Percentiles rank a stretch among this genome's conserved stretches.
Conservation (phyloP, 495 filamentous ascomycete species). For the Aspergillus sclerotiicarbonarius region DNA sequence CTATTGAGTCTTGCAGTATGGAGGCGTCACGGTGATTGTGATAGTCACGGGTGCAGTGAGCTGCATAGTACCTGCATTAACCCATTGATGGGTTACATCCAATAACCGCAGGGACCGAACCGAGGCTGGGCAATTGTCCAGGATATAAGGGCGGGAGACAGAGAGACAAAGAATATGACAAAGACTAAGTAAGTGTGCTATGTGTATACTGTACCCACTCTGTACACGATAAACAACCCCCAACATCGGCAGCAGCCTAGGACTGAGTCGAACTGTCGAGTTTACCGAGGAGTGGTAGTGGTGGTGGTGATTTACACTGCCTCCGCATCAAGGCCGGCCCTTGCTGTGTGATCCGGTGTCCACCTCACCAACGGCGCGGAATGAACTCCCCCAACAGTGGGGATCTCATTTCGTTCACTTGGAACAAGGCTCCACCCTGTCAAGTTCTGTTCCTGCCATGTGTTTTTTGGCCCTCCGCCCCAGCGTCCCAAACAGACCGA, state of each 20-base stretch:
- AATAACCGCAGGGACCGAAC: not conserved
- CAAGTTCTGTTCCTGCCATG: slow-evolving; percentile 8
- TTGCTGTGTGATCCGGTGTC: not conserved
- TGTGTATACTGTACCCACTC: not conserved
- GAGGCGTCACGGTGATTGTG: not conserved
- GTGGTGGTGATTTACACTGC: slow-evolving; percentile 8
- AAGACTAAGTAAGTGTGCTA: not conserved
- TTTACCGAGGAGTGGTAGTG: slow-evolving; percentile 1
- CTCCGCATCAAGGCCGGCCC: not conserved
- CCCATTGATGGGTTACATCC: not conserved
- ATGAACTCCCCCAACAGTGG: slow-evolving; percentile 22
- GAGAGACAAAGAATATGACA: not conserved
- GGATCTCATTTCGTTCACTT: slow-evolving; percentile 21
- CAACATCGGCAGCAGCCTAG: not conserved
- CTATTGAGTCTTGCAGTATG: not conserved
- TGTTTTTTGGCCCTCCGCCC: slow-evolving; percentile 11
- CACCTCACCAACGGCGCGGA: slow-evolving; percentile 22
- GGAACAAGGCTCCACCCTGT: slow-evolving; percentile 13
- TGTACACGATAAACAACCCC: not conserved
- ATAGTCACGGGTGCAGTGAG: slow-evolving; percentile 1
- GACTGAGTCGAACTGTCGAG: too few species aligned
- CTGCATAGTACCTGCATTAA: slow-evolving; percentile 8
- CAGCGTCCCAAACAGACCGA: not conserved
- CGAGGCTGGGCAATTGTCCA: not conserved
- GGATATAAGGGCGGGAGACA: not conserved